These are phyloP conservation scores for Proliferodiscus dingleyae DNA, from an alignment of 2,329 filamentous ascomycete genomes.

Conservation along the genomic window DNA sequence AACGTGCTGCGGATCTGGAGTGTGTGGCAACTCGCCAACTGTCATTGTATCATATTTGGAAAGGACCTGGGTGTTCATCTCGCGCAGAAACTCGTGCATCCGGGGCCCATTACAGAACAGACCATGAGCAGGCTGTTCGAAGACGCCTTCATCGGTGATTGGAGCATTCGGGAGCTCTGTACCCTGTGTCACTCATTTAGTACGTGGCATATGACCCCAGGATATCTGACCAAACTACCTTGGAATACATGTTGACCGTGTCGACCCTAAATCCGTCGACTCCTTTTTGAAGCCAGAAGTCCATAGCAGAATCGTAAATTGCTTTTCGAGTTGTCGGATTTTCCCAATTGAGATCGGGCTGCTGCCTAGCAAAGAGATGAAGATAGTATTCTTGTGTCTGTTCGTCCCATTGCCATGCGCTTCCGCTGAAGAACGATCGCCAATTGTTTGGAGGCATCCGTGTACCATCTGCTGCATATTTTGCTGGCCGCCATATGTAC, in stretches of 20 bases:
- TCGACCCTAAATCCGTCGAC: constrained; percentile 72
- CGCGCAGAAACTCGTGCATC: constrained; percentile 62
- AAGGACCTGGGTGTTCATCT: constrained; percentile 58
- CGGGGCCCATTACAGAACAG: constrained; percentile 63
- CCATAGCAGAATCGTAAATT: constrained; percentile 66
- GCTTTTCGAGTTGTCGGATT: constrained; percentile 61
- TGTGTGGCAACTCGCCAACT: constrained; percentile 64
- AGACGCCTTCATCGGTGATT: constrained; percentile 41
- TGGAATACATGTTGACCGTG: constrained; percentile 69
- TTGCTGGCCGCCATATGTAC: constrained; percentile 61
- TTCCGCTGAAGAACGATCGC: constrained; percentile 57
- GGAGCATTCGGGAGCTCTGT: constrained; percentile 54
- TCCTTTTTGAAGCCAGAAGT: constrained; percentile 73
- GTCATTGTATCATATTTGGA: constrained; percentile 61
- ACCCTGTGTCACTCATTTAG: constrained; percentile 22
- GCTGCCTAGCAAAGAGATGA: constrained; percentile 68
- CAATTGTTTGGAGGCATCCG: constrained; percentile 72
- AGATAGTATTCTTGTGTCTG: constrained; percentile 71
- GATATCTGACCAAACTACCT: constrained; percentile 31
- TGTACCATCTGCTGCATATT: constrained; percentile 50
- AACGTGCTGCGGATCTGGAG: constrained; percentile 52
- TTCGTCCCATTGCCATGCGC: constrained; percentile 67
- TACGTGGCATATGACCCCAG: too few relatives aligned
- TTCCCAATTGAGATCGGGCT: constrained; percentile 87
- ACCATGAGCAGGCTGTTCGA: constrained; percentile 46